phyloP scores from a whole-genome alignment of 1,284 basidiomycete genomes.

The Leccinum ponderosum region DNA sequence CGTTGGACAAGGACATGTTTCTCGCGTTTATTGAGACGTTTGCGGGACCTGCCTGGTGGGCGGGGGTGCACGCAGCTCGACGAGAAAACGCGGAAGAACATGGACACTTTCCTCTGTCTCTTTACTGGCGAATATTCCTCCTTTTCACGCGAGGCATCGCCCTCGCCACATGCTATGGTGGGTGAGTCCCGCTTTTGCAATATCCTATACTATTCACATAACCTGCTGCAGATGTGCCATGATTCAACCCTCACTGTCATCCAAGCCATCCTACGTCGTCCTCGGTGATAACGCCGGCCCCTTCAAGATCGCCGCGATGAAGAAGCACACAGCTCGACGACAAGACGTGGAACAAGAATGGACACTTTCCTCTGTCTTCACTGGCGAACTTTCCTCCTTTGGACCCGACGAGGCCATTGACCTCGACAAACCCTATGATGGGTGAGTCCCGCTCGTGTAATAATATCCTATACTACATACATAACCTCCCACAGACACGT shows the following conservation, averaged over 20 bases:
- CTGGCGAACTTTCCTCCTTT: no score
- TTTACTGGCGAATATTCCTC: neutral
- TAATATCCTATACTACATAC: no score
- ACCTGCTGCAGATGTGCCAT: neutral
- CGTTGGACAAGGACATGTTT: slow-evolving; percentile 88
- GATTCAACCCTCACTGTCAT: neutral
- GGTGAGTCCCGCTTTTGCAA: neutral
- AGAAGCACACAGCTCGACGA: neutral
- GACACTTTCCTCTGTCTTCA: no score
- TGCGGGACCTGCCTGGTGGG: slow-evolving; percentile 38
- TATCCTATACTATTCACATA: neutral
- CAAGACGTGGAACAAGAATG: no score
- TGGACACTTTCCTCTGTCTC: slow-evolving; percentile 38
- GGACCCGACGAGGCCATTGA: no score
- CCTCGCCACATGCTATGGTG: neutral
- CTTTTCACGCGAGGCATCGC: neutral
- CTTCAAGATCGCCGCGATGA: neutral
- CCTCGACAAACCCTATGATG: no score
- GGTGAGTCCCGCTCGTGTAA: no score
- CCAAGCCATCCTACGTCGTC: neutral
- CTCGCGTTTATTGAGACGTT: slow-evolving; percentile 79
- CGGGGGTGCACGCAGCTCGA: slow-evolving; percentile 48
- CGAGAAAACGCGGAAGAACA: slow-evolving; percentile 80
- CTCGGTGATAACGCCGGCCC: neutral
- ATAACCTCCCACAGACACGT: no score